phyloP scores from a whole-genome alignment of 768 basidiomycete species.

The Russula foetens region DNA sequence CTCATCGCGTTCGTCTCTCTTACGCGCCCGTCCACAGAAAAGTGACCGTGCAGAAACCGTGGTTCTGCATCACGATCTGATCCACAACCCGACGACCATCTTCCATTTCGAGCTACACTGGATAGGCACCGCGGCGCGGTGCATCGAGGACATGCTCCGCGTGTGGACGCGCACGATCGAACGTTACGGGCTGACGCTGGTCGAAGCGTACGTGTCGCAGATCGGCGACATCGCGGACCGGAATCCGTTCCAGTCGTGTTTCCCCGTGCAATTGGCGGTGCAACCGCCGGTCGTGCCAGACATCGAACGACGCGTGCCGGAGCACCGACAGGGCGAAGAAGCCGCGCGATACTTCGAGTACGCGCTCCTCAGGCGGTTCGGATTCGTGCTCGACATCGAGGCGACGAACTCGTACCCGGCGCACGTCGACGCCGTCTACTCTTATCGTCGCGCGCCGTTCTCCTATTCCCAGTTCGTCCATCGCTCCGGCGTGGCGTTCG shows the following conservation, averaged over 20 bases:
- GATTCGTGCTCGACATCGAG: conserved; percentile 81
- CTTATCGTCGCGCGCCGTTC: conserved; percentile 74
- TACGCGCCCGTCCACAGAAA: conserved; percentile 37
- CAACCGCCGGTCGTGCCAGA: conserved; percentile 66
- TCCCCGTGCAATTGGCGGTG: conserved; percentile 68
- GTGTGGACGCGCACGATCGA: conserved; percentile 79
- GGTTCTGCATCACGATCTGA: conserved; percentile 86
- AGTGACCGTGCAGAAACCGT: conserved; percentile 86
- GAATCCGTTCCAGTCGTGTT: conserved; percentile 89
- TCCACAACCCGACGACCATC: conserved; percentile 89
- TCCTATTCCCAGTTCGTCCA: conserved; percentile 90
- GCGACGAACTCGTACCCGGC: conserved; percentile 69
- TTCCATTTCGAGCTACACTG: conserved; percentile 98
- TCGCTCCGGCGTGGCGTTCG: conserved; percentile 80
- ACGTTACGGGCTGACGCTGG: conserved; percentile 81
- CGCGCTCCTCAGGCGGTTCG: conserved; percentile 64
- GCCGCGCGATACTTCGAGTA: conserved; percentile 73
- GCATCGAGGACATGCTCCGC: conserved; percentile 81
- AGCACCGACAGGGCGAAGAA: conserved; percentile 41
- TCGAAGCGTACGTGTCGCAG: conserved; percentile 89
- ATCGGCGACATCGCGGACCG: conserved; percentile 79
- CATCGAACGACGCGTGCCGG: conserved; percentile 57
- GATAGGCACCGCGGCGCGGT: conserved; percentile 89
- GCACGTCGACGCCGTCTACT: conserved; percentile 78
- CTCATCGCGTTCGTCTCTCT: not conserved